Conservation (phyloP, 768 basidiomycete genomes). For the Lyophyllum atratum region DNA sequence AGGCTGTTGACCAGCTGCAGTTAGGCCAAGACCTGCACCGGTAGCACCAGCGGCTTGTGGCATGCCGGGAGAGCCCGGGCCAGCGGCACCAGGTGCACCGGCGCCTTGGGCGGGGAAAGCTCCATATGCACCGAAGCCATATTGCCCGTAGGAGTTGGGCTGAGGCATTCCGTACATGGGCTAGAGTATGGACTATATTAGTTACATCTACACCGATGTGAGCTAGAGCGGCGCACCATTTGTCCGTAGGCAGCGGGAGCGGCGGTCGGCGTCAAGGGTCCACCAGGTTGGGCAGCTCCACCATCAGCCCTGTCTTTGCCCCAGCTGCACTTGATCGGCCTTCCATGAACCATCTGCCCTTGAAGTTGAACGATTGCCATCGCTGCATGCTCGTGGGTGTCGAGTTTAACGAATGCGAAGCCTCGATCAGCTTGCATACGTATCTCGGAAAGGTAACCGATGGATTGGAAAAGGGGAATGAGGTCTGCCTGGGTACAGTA, state of each 20-base stretch:
- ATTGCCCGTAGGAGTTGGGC: slow-evolving; percentile 75
- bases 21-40: slow-evolving; percentile 55
- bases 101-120: slow-evolving; percentile 66
- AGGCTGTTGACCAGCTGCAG: slow-evolving; percentile 57
- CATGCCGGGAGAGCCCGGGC: slow-evolving; percentile 59
- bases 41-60: slow-evolving; percentile 56
- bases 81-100: slow-evolving; percentile 47
- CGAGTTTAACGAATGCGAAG: slow-evolving; percentile 98
- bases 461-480: slow-evolving; percentile 97
- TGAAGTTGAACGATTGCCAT: slow-evolving; percentile 97
- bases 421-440: slow-evolving; percentile 99
- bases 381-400: slow-evolving; percentile 97
- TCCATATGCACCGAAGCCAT: slow-evolving; percentile 74
- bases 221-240: slow-evolving; percentile 55
- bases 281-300: slow-evolving; percentile 50
- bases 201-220: not conserved
- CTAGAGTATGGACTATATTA: slow-evolving; percentile 34
- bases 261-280: slow-evolving; percentile 60
- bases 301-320: slow-evolving; percentile 92
- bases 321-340: slow-evolving; percentile 99
- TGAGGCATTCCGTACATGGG: slow-evolving; percentile 93
- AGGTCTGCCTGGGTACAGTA: slow-evolving; percentile 97
- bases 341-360: slow-evolving; percentile 95
- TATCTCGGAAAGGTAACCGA: slow-evolving; percentile 98
- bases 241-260: slow-evolving; percentile 72